Percentiles rank a stretch among this genome's conserved stretches.
Evolutionary conservation across 495 filamentous ascomycete genomes (phyloP).

Genomic region (Mycothermus thermophilus): DNA sequence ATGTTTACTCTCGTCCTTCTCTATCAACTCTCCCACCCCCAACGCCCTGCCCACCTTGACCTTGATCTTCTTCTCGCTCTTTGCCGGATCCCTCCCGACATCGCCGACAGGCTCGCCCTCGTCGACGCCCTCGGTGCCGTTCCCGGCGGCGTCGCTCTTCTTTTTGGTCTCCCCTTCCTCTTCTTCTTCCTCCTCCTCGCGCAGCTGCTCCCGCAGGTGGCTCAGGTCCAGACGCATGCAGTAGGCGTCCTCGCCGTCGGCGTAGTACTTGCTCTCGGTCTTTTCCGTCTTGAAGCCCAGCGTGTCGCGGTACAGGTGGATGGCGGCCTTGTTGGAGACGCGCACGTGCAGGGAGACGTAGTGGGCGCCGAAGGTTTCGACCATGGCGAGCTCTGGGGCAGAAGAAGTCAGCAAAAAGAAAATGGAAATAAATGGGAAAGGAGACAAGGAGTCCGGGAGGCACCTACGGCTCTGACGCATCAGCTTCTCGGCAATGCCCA

Average conservation of each 20-base stretch:
- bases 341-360: constrained; percentile 95
- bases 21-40: constrained; percentile 74
- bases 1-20: constrained; percentile 55
- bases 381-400: constrained; percentile 76
- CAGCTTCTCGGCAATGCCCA: constrained; percentile 90
- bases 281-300: constrained; percentile 84
- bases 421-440: not conserved
- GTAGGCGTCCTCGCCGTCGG: constrained; percentile 93
- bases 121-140: constrained; percentile 18
- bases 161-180: constrained; percentile 18
- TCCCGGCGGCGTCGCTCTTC: constrained; percentile 7
- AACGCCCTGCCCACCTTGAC: constrained; percentile 71
- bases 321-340: constrained; percentile 77
- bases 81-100: constrained; percentile 25
- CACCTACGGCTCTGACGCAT: constrained; percentile 90
- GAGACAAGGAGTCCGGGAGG: no score
- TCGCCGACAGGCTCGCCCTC: constrained; percentile 35
- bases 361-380: constrained; percentile 76
- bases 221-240: constrained; percentile 79
- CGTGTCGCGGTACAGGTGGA: constrained; percentile 85
- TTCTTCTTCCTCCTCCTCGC: constrained; percentile 22
- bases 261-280: constrained; percentile 89
- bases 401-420: not conserved
- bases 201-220: constrained; percentile 40
- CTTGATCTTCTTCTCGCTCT: constrained; percentile 27